Base-by-base conservation (phyloP, 2,329 filamentous ascomycete species). In the Zymoseptoria crescenta region DNA sequence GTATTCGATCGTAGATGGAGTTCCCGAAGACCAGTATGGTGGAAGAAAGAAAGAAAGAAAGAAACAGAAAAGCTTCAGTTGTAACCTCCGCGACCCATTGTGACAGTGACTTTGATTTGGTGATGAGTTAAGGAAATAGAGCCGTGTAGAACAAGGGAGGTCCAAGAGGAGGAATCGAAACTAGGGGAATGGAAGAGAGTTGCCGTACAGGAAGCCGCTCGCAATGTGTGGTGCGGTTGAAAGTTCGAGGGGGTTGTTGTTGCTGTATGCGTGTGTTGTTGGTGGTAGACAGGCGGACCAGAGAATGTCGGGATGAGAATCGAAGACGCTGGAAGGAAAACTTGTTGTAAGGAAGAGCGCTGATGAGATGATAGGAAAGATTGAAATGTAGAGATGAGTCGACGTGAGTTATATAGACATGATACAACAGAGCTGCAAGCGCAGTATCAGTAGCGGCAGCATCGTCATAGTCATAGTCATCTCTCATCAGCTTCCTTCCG, bases 21-120 rank as follows among this genome's bases (percentile, higher is more conserved):
- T 19, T 21, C 8, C 20, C 3, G 49, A 51, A 10, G 19, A 19
- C 51, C 27, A 52, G 54, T 52, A 55, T 13, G 35, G 4, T 49
- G 16, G 8, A 50, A 13, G 28, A 20, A 29, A 48, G 24, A 21
- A 13, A 13, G 8, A n/a, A 13, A 45, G 10, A 16, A 16, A 56
- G 57, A 56, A 56, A 28, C n/a, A 56, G 41, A 35, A 52, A 45
- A 51, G 49, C 55, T 54, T 65, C 65, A 75, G 72, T 77, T 77
- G 73, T 77, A 78, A 55, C 75, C 75, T 64, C 73, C 74, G 56
- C 74, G 74, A 63, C 71, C 72, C 72, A 72, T 74, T 64, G 54
- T 60, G 63, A 64, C 51, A 57, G 54, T 57, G 24, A 55, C 62
- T 63, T 59, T 60, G 52, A n/a, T 55, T 55, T 59, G 57, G 61